Evolutionary conservation across 345 rosid genomes (phyloP).

Genomic region (Brassica nigra): DNA sequence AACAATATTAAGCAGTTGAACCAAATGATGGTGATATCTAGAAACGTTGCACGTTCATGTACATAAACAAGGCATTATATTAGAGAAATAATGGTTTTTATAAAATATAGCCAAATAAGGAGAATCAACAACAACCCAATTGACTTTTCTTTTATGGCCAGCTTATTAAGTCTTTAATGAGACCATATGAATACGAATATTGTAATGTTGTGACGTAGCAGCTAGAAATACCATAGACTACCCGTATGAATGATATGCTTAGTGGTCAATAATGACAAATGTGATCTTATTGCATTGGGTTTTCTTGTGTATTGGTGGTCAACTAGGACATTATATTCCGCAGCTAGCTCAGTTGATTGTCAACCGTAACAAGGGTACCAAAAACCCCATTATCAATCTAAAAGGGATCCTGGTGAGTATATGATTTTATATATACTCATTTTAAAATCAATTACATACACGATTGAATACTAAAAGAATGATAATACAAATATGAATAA

Average conservation of each 20-base stretch:
- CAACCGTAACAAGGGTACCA: constrained; percentile 49
- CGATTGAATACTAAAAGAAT: neutral
- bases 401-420: constrained; percentile 70
- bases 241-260: constrained; percentile 6
- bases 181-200: constrained; percentile 10
- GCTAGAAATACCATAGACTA: constrained; percentile 12
- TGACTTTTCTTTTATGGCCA: constrained; percentile 30
- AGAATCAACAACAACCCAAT: constrained; percentile 25
- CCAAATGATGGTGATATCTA: constrained; percentile 20
- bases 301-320: neutral
- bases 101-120: neutral
- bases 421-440: neutral
- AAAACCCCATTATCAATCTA: constrained; percentile 61
- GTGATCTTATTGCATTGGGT: constrained; percentile 1
- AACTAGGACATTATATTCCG: constrained; percentile 81
- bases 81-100: neutral
- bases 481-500: neutral
- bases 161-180: constrained; percentile 13
- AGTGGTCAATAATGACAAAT: neutral
- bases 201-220: constrained; percentile 23
- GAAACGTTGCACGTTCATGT: neutral
- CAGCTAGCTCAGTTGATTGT: constrained; percentile 65
- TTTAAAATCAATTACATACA: neutral
- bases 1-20: constrained; percentile 31
- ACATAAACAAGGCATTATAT: neutral